Base-by-base conservation (phyloP, 495 filamentous ascomycete species). In the Aspergillus nidulans region DNA sequence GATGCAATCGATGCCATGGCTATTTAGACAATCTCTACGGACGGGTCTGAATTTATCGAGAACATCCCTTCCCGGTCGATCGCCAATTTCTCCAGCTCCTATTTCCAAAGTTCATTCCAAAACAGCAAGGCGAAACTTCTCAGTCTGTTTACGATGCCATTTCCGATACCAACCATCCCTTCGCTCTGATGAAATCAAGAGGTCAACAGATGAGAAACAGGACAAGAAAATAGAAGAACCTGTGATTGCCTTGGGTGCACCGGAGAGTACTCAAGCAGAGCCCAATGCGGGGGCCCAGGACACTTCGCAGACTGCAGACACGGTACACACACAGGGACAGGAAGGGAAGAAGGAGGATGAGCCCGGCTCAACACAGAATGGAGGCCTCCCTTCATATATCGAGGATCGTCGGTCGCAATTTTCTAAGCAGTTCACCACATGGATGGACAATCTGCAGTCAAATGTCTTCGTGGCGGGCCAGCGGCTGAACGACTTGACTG, bases 381-480 rank as follows among this genome's bases (percentile, higher is more conserved):
- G 73, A 4, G 67, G 70, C 18, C 83, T 96, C 23, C 92, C 94
- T 20, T 97, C 92, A 1, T 79, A 86, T 56, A 67, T 81, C 58
- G 92, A 96, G 64, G 73, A 77, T 45, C 85, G 84, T 20, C 81
- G 92, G 68, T 89, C 84, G 49, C 71, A 83, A 51, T 63, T 90
- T 40, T 87, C 87, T 5, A 89, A 87, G 57, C 82, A 85, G 55
- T 85, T 96, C 65, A 83, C 79, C 44, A 64, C 77, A 45, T 69
- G 96, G 61, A 95, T 97, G 89, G 94, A 98, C 71, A 82, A 89
- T 55, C 65, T 96, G 21, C 90, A 96, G 65, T 83, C 88, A 21
- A 90, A 91, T 56, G 76, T 91, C 30, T 89, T 95, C 58, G 80
- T 85, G 50, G 91, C 91, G 10, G 87, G 88, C 4, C 91, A 96